These are phyloP conservation scores for Xylaria hypoxylon DNA, from an alignment of 2,329 filamentous ascomycete genomes.

Conservation along the genomic window DNA sequence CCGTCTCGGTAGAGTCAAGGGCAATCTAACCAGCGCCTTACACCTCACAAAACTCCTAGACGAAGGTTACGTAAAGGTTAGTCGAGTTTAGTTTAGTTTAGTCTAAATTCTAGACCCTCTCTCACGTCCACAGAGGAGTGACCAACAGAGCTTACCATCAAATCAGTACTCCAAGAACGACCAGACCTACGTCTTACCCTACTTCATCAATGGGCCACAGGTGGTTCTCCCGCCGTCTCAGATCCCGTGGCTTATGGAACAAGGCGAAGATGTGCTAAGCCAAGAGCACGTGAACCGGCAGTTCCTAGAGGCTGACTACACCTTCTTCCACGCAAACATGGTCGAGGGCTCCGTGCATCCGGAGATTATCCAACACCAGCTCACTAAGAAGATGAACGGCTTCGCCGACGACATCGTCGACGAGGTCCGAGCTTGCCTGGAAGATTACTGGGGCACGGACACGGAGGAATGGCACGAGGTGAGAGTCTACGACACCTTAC, in stretches of 20 bases:
- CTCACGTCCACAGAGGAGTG: background rate
- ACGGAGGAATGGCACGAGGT: slow-evolving; percentile 50
- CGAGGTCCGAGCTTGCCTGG: slow-evolving; percentile 47
- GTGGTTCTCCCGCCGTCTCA: slow-evolving; percentile 50
- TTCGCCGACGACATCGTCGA: slow-evolving; percentile 51
- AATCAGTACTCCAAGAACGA: slow-evolving; percentile 49
- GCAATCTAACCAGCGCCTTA: slow-evolving; percentile 47
- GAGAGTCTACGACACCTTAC: slow-evolving; percentile 51
- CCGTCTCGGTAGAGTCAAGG: slow-evolving; percentile 41
- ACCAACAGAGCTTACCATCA: background rate
- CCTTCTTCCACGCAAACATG: slow-evolving; percentile 50
- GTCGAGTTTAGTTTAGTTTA: background rate
- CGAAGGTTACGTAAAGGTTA: slow-evolving; percentile 49
- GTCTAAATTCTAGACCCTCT: background rate
- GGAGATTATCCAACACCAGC: slow-evolving; percentile 50
- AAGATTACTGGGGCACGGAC: slow-evolving; percentile 49
- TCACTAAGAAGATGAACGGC: slow-evolving; percentile 48
- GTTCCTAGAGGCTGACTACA: slow-evolving; percentile 52
- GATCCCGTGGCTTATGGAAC: slow-evolving; percentile 49
- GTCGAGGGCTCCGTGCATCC: slow-evolving; percentile 50
- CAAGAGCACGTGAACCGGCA: slow-evolving; percentile 52
- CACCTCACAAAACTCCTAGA: slow-evolving; percentile 46
- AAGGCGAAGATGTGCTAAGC: slow-evolving; percentile 50
- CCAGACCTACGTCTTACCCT: slow-evolving; percentile 49
- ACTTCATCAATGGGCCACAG: slow-evolving; percentile 51